Evolutionary conservation across 495 filamentous ascomycete species (phyloP).

Genomic region (Jackrogersella multiformis): DNA sequence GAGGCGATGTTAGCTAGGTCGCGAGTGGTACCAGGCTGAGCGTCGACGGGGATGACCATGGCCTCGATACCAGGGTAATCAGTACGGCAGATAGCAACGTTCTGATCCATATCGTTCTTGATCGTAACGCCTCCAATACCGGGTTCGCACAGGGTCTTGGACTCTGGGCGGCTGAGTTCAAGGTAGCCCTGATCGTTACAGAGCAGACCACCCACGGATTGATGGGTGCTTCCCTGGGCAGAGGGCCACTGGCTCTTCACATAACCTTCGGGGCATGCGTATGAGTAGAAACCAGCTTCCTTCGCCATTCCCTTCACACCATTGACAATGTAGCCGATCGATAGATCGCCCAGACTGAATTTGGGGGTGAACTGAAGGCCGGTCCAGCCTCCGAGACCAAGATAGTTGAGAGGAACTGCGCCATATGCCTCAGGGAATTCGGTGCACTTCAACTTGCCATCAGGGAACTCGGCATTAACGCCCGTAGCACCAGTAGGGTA

Average conservation of each 20-base stretch:
- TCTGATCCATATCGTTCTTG: slow-evolving; percentile 71
- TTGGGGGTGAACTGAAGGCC: slow-evolving; percentile 72
- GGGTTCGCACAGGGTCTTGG: slow-evolving; percentile 75
- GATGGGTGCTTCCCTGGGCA: slow-evolving; percentile 79
- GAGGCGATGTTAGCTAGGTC: slow-evolving; percentile 78
- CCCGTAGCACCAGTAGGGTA: slow-evolving; percentile 57
- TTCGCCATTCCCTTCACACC: slow-evolving; percentile 69
- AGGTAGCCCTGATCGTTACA: slow-evolving; percentile 82
- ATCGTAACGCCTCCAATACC: slow-evolving; percentile 77
- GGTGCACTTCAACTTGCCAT: slow-evolving; percentile 74
- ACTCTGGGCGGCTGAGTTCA: slow-evolving; percentile 74
- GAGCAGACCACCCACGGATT: slow-evolving; percentile 88
- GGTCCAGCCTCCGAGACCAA: slow-evolving; percentile 77
- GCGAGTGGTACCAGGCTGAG: slow-evolving; percentile 62
- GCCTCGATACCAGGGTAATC: slow-evolving; percentile 92
- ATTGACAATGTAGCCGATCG: slow-evolving; percentile 67
- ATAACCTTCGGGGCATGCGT: slow-evolving; percentile 90
- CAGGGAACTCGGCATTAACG: slow-evolving; percentile 76
- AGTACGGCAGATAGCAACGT: slow-evolving; percentile 87
- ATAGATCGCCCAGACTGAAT: slow-evolving; percentile 46
- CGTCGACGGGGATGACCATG: slow-evolving; percentile 80
- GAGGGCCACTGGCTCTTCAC: slow-evolving; percentile 92
- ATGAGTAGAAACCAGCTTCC: slow-evolving; percentile 81
- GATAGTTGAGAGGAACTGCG: slow-evolving; percentile 74
- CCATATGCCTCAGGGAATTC: slow-evolving; percentile 86